phyloP scores from a whole-genome alignment of 192 early-diverging fungal genomes.

The Chytriomyces sp. region DNA sequence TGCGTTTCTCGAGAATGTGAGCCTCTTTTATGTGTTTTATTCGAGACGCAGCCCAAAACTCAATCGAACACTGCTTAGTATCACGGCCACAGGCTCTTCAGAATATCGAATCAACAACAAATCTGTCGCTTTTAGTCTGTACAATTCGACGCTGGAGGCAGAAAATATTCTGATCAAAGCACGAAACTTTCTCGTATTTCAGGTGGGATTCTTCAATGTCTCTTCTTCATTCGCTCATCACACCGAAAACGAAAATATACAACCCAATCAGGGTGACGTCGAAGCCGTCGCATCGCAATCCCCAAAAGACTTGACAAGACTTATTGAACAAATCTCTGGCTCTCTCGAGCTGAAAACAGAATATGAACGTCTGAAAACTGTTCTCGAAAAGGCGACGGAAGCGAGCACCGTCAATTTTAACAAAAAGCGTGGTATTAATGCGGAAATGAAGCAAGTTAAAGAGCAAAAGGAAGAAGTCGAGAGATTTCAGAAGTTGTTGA shows the following conservation, averaged over 20 bases:
- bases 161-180: slow-evolving; percentile 96
- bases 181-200: slow-evolving; percentile 97
- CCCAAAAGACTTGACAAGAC: slow-evolving; percentile 86
- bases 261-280: slow-evolving; percentile 77
- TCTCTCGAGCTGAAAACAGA: slow-evolving; percentile 88
- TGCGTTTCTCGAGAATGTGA: slow-evolving; percentile 79
- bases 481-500: slow-evolving; percentile 69
- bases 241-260: background rate
- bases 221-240: no score
- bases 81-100: slow-evolving; percentile 63
- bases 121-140: slow-evolving; percentile 72
- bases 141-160: slow-evolving; percentile 76
- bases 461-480: slow-evolving; percentile 94
- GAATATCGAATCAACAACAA: slow-evolving; percentile 89
- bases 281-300: slow-evolving; percentile 96
- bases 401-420: slow-evolving; percentile 87
- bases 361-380: slow-evolving; percentile 82
- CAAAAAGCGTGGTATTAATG: slow-evolving; percentile 84
- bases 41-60: background rate
- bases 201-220: slow-evolving; percentile 44
- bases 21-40: slow-evolving; percentile 4
- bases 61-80: slow-evolving; percentile 12
- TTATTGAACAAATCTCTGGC: slow-evolving; percentile 97
- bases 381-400: slow-evolving; percentile 87
- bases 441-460: slow-evolving; percentile 90